phyloP scores from a whole-genome alignment of 1,284 basidiomycete species.

The Tilletiopsis washingtonensis region DNA sequence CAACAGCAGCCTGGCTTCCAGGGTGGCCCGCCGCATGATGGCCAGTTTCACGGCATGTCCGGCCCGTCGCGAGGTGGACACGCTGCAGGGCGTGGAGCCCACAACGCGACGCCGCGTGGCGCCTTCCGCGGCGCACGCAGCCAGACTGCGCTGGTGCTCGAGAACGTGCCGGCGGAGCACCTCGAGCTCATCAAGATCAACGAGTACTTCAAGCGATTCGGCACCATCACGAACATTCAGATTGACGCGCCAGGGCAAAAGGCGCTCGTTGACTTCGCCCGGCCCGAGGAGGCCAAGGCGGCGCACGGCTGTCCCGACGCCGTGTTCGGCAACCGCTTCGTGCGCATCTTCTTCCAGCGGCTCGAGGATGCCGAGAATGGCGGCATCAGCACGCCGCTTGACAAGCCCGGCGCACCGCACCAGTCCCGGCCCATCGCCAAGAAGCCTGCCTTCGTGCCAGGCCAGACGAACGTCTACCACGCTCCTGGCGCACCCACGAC shows the following conservation, averaged over 20 bases:
- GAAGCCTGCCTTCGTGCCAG: constrained; percentile 32
- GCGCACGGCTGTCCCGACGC: constrained; percentile 90
- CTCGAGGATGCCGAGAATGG: constrained; percentile 57
- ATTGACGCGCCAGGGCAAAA: constrained; percentile 67
- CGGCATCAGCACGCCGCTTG: constrained; percentile 71
- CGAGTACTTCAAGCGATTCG: constrained; percentile 85
- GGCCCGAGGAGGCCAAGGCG: constrained; percentile 73
- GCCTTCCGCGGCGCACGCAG: constrained; percentile 24
- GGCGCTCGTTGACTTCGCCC: constrained; percentile 77
- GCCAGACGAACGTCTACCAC: constrained; percentile 36
- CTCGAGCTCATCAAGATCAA: constrained; percentile 71
- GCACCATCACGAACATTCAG: constrained; percentile 84
- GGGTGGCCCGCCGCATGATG: constrained; percentile 18
- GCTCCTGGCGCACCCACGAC: not conserved
- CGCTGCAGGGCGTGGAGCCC: constrained; percentile 35
- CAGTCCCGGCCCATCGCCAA: constrained; percentile 50
- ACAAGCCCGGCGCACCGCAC: constrained; percentile 68
- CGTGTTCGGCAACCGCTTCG: constrained; percentile 85
- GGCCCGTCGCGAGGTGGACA: no score
- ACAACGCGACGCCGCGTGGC: constrained; percentile 55
- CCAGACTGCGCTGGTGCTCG: constrained; percentile 78
- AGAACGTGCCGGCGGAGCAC: constrained; percentile 81
- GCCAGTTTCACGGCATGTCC: constrained; percentile 9
- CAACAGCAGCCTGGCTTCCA: no score
- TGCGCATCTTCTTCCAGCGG: constrained; percentile 58